Base-by-base conservation (phyloP, 305 asterid genomes). In the Fraxinus sp. region DNA sequence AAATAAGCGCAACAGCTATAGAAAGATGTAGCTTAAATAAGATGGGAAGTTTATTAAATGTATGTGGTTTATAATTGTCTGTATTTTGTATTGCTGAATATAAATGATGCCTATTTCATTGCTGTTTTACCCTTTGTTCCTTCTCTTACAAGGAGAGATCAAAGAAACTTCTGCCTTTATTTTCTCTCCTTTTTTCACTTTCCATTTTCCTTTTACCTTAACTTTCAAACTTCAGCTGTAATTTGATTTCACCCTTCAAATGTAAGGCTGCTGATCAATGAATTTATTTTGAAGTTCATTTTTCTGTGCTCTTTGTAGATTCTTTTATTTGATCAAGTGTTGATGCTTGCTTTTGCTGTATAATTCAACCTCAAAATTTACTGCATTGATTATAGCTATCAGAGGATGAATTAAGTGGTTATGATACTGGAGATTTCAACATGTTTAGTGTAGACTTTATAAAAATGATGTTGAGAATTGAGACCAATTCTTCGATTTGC, bases 311-410 rank as follows among this genome's bases (percentile, higher is more conserved):
- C 26, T 66, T 26, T 7, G 16, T 64, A 64, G 35, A 64, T 24
- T 66, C 6, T 66, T 66, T 24, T 26, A 20, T 64, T 22, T 26
- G 72, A 24, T 64, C 72, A 18, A 64, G 8, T 24, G 35, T 24
- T 66, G 73, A 66, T 66, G 33, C 35, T 49, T 92, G 93, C 66
- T n/a, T 55, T 55, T 55, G 26, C 66, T 62, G 5, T 20, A 62
- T 9, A 24, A 62, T 62, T 62, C 16, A 22, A 22, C 72, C 30
- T 22, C 16, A 0, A 24, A 62, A 9, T 62, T 62, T 62, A 8
- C 72, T 62, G 32, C 16, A 62, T 62, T 62, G 32, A 2, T 7
- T 18, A 9, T 62, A 22, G 71, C 14, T 62, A 8, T 22, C 32
- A n/a, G 64, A 5, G 64, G 64, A 55, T 55, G 64, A 55, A n/a